Evolutionary conservation across 179 eudicot species (phyloP).

Genomic region (Spinacia oleracea): DNA sequence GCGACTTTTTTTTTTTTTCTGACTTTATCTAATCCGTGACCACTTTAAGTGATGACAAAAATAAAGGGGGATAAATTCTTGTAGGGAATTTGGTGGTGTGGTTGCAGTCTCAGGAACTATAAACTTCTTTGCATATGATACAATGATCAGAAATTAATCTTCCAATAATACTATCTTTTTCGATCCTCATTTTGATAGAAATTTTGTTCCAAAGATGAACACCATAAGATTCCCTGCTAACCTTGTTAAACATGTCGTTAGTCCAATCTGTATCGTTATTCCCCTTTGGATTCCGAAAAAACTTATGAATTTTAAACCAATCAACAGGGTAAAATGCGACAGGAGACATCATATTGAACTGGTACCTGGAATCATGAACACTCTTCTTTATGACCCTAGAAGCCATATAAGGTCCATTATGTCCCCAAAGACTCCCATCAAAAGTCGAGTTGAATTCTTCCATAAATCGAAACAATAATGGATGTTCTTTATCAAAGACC

Average conservation of each 20-base stretch:
- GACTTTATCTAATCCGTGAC: background rate
- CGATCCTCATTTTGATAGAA: constrained; percentile 44
- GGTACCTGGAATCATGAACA: constrained; percentile 7
- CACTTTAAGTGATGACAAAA: background rate
- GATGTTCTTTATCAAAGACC: constrained; percentile 63
- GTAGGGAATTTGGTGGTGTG: background rate
- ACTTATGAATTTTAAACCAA: constrained; percentile 9
- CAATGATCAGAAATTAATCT: constrained; percentile 48
- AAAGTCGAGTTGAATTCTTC: constrained; percentile 63
- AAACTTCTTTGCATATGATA: constrained; percentile 44
- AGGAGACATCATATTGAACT: constrained; percentile 25
- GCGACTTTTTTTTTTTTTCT: background rate
- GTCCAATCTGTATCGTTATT: constrained; percentile 17
- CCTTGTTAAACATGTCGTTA: background rate
- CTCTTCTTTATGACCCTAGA: constrained; percentile 14
- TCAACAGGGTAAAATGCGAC: constrained; percentile 35
- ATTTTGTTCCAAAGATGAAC: constrained; percentile 76
- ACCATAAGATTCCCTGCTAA: constrained; percentile 40
- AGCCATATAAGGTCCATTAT: constrained; percentile 59
- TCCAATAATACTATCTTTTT: constrained; percentile 53
- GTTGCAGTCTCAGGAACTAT: constrained; percentile 2
- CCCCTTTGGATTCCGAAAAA: constrained; percentile 1
- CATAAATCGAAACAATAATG: constrained; percentile 52
- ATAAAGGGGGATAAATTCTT: background rate
- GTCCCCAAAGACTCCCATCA: constrained; percentile 79